Base-by-base conservation (phyloP, 768 basidiomycete genomes). In the Psilocybe cubensis region DNA sequence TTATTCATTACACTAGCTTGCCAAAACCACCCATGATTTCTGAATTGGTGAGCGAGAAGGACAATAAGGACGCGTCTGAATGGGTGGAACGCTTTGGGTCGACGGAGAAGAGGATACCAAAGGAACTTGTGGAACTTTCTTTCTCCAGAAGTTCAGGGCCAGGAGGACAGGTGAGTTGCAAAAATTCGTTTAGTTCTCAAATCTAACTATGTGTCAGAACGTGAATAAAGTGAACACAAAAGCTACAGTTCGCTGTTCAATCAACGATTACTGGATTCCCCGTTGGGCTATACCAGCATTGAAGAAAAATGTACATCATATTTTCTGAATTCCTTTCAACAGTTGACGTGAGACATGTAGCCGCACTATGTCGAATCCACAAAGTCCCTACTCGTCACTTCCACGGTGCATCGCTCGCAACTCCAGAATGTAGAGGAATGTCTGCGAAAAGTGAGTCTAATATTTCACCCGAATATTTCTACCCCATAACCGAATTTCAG, bases 161-260 rank as follows among this genome's bases (percentile, higher is more conserved):
- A 5, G 92, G 92, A 31, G 92, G 92, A 14, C 91, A 92, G 82
- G 91, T 90, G 46, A 40, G 75, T 63, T 17, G 35, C 27, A 18
- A 14, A 43, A 7, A 10, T 28, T 42, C n/a, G 3, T 10, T 41
- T 17, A 35, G 10, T 45, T 40, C 52, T 46, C 2, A 43, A 17
- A 20, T 33, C 18, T 45, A 9, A 20, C 11, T 25, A 4, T 29
- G 3, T 20, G 31, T 29, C 12, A 93, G 90, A 91, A 94, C 62
- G 92, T 94, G 35, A 94, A 94, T 67, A 94, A 92, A 73, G 82
- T 93, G n/a, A 92, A 91, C 57, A 93, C 92, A 12, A 93, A 93
- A 68, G 89, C 83, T 0, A 87, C 84, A 0, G 63, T 88, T 14
- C 78, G 87, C 40, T 90, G 88, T 63, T 69, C 78, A 5, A 48